These are phyloP conservation scores for Daedaleopsis nitida DNA, from an alignment of 768 basidiomycete species.

Conservation along the genomic window DNA sequence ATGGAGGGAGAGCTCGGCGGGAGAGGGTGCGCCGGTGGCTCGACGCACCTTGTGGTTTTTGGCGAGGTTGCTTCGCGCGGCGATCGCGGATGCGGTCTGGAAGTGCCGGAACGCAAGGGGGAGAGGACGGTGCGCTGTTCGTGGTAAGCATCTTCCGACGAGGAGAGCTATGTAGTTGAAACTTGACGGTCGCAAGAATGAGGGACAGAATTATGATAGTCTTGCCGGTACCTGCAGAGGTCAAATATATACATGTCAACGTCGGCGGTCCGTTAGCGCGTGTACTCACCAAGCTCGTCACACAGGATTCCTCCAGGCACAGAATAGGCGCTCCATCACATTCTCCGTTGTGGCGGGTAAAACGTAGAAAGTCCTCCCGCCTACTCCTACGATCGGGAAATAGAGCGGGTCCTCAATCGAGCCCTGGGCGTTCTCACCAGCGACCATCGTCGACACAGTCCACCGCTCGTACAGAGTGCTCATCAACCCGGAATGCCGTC, in stretches of 20 bases:
- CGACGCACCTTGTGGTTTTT: conserved; percentile 1
- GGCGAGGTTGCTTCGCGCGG: conserved; percentile 10
- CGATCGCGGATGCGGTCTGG: conserved; percentile 39
- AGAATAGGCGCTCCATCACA: conserved; percentile 51
- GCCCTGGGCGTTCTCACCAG: conserved; percentile 48
- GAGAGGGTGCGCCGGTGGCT: conserved; percentile 50
- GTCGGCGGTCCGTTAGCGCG: background rate
- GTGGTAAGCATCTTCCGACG: conserved; percentile 58
- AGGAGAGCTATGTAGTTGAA: too few relatives aligned
- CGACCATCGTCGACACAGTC: conserved; percentile 72
- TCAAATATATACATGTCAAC: conserved; percentile 3
- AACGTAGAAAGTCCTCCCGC: conserved; percentile 53
- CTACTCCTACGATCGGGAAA: conserved; percentile 50
- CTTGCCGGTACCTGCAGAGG: conserved; percentile 71
- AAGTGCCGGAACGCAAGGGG: conserved; percentile 68
- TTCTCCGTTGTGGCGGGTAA: conserved; percentile 72
- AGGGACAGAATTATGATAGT: conserved; percentile 78
- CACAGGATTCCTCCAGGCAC: conserved; percentile 75
- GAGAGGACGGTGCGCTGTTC: conserved; percentile 56
- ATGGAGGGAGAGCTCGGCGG: conserved; percentile 69
- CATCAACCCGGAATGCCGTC: conserved; percentile 43
- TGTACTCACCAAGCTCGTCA: conserved; percentile 70
- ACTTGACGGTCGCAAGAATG: conserved; percentile 60
- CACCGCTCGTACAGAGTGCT: conserved; percentile 56
- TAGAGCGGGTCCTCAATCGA: conserved; percentile 62